Conservation (phyloP, 2,329 filamentous ascomycete genomes). For the Fusarium tjaetaba region DNA sequence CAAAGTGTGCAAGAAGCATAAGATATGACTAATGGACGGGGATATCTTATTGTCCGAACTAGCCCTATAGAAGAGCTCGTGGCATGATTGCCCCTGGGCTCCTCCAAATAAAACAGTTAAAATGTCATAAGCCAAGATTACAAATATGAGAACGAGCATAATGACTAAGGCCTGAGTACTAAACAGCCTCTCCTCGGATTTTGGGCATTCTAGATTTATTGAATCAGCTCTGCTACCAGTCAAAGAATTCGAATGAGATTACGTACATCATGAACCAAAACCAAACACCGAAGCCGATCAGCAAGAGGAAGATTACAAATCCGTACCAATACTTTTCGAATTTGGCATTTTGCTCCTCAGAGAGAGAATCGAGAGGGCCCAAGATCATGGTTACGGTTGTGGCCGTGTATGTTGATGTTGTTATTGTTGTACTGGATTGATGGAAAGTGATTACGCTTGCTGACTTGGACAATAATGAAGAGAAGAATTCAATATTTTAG, state of each 20-base stretch:
- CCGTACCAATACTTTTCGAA: not conserved
- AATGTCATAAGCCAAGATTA: not conserved
- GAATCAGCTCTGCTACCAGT: not conserved
- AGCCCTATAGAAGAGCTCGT: not conserved
- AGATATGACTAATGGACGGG: too few relatives aligned
- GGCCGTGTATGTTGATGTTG: not conserved
- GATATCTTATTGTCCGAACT: not conserved
- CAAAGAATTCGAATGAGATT: too few relatives aligned
- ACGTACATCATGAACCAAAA: not conserved
- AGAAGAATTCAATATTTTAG: not conserved
- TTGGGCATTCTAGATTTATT: not conserved
- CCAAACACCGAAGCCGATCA: not conserved
- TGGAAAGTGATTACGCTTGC: not conserved
- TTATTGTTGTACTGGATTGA: not conserved
- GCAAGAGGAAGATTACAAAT: not conserved
- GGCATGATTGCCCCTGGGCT: not conserved
- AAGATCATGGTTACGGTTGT: not conserved
- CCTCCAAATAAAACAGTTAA: not conserved
- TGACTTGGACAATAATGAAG: not conserved
- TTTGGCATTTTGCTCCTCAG: not conserved
- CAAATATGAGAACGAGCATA: not conserved
- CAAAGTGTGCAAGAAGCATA: not conserved
- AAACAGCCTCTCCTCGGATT: not conserved
- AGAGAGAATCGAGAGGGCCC: not conserved
- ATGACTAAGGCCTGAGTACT: not conserved